Base-by-base conservation (phyloP, 1,284 basidiomycete genomes). In the Naganishia albida region DNA sequence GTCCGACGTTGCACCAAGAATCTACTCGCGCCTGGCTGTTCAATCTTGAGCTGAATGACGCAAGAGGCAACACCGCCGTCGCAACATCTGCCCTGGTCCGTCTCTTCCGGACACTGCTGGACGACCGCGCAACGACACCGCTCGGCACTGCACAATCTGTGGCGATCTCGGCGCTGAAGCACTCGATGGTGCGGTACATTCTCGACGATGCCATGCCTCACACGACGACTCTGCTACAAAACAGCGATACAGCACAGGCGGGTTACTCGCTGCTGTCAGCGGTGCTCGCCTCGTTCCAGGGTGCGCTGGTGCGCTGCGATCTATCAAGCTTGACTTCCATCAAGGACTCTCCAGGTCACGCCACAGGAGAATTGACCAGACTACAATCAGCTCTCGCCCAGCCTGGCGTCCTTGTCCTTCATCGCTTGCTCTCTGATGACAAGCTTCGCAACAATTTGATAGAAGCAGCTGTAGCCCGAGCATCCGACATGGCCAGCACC, bases 121-220 rank as follows among this genome's bases (percentile, higher is more conserved):
- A 57, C 42, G 62, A 62, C 18, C 56, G 51, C 34, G 57, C 52
- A 20, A 39, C 39, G 16, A 51, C 28, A 12, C 34, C 52, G 10
- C 18, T 46, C 18, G 30, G 40, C n/a, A 44, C 54, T 23, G 53
- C 20, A 12, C 53, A 52, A 28, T 39, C 43, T 51, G 25, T 56
- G 20, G 20, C 62, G 7, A 43, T 62, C 16, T 38, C 26, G 3
- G 20, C 40, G 13, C 40, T 67, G 15, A 64, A 57, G 18, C 42
- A 25, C 38, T 52, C 60, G n/a, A 64, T 67, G 53, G 40, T 63
- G 16, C 50, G 53, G 28, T 67, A 67, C 40, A 59, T 67, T 18
- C 39, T 67, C 16, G 53, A 64, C 18, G 66, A 65, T n/a, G 56
- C 43, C 34, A 54, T 60, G 34, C 40, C 51, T 16, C 34, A 40